Evolutionary conservation across 1,284 basidiomycete genomes (phyloP), one percentile per base, ranked within the genome.

Genomic region (Apiotrichum mycotoxinovorans): DNA sequence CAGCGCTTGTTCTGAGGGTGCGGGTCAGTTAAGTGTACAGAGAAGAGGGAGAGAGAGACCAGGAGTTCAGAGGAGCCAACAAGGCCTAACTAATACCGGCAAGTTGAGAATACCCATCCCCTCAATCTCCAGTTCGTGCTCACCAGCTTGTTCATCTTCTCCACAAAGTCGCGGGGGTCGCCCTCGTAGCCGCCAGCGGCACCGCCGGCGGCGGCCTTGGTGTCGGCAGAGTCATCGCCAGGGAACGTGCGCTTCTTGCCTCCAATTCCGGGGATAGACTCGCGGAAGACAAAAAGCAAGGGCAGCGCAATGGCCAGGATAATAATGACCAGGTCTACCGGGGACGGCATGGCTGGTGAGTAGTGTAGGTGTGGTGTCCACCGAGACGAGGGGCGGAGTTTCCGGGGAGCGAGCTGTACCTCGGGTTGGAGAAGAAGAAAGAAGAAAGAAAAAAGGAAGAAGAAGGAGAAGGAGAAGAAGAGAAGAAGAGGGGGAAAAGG

Each of bases 141-240:
- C 76, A 95, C 92, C 42, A 84, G 85, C 58, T 86, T 84, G 76
- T 90, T 87, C 90, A 95, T 92, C 79, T 91, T 91, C 22, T 83
- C 84, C 45, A 95, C 83, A 73, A 94, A 95, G 76, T 96, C 90
- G 47, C 91, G 81, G 12, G 91, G 88, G 69, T 93, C 90, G 1
- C 84, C 87, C 56, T 83, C 83, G 46, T 87, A 48, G 17, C 22
- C 43, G 38, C 18, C 49, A 5, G 35, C 49, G 20, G 47, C 56
- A 17, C 34, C 51, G 7, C 25, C 53, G 33, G 18, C 60, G 25
- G 22, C 48, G 4, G 26, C 27, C 27, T n/a, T 26, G 33, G 46
- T 46, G 26, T n/a, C 50, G 4, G 52, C 47, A 10, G 46, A 59
- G 5, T 42, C 43, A 14, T 63, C 45, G 30, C 30, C 30, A 30